phyloP scores from a whole-genome alignment of 2,329 filamentous ascomycete species.

The Fusarium sp. region DNA sequence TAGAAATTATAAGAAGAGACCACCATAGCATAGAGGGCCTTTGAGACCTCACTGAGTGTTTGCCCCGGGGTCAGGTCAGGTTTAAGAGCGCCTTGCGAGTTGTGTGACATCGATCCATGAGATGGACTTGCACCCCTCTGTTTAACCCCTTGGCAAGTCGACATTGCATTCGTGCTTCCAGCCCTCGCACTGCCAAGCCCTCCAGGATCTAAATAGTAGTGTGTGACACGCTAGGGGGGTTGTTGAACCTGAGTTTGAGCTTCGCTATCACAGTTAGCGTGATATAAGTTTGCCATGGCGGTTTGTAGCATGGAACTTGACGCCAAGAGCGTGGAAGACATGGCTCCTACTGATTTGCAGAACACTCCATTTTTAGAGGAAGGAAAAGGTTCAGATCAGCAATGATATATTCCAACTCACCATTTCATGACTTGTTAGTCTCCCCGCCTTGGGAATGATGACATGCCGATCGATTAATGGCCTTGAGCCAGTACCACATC shows the following conservation, averaged over 20 bases:
- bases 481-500: not conserved
- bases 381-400: not conserved
- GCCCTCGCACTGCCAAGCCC: not conserved
- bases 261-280: not conserved
- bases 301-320: not conserved
- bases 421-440: not conserved
- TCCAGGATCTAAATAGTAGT: not conserved
- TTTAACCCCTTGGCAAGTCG: not conserved
- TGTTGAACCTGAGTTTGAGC: not conserved
- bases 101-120: not conserved
- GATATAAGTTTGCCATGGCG: not conserved
- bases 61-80: no score
- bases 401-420: not conserved
- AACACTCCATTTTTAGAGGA: not conserved
- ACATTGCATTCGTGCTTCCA: not conserved
- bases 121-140: not conserved
- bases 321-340: not conserved
- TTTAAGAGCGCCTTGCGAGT: no score
- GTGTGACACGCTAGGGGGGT: not conserved
- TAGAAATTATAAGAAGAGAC: no score
- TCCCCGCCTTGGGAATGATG: not conserved
- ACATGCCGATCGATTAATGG: not conserved
- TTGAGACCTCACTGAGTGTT: not conserved
- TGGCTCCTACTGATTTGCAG: not conserved
- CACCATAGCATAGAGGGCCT: no score